Base-by-base conservation (phyloP, 75 land plant genomes). In the Pinus albicaulis region DNA sequence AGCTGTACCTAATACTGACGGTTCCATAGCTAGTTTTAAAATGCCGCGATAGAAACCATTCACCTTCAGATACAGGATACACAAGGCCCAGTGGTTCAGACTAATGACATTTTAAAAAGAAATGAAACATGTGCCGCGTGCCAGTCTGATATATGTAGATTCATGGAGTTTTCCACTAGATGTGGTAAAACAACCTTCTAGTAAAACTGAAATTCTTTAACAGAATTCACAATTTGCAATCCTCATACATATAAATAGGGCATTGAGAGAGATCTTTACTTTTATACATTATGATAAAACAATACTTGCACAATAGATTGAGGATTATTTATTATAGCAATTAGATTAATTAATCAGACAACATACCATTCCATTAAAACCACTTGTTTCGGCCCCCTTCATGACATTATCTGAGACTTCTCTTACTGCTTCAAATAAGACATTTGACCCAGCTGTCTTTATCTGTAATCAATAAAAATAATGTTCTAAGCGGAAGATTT, bases 1-100 rank as follows among this genome's bases (percentile, higher is more conserved):
- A 57, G 89, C 92, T 78, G 72, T 82, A 20, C 96, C 89, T 57
- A 96, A 76, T 10, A 91, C 41, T 20, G 94, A 88, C 48, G 99
- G 99, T 76, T 92, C 94, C 97, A 96, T 92, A 4, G 99, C 98
- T 66, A 96, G 76, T 74, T 86, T 93, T 61, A 96, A 64, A 48
- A 96, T 87, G 23, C 99, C 97, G 75, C 91, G 95, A 59, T 89
- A 92, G 76, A 96, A 96, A 56, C 99, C 99, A 79, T 53, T 88
- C 71, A 93, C 83, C 99, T 93, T 76, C 28, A 71, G 74, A 41
- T 75, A 38, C 48, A 31, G 13, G 22, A n/a, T 34, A 72, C 10
- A 72, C 55, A 55, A 15, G 23, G 15, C 28, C 57, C 57, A 73
- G 55, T 24, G 20, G 34, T 73, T 55, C 14, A 15, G 61, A 13